Evolutionary conservation across 2,329 filamentous ascomycete genomes (phyloP), one percentile per base, ranked within the genome.

Genomic region (Fusarium verrucosum): DNA sequence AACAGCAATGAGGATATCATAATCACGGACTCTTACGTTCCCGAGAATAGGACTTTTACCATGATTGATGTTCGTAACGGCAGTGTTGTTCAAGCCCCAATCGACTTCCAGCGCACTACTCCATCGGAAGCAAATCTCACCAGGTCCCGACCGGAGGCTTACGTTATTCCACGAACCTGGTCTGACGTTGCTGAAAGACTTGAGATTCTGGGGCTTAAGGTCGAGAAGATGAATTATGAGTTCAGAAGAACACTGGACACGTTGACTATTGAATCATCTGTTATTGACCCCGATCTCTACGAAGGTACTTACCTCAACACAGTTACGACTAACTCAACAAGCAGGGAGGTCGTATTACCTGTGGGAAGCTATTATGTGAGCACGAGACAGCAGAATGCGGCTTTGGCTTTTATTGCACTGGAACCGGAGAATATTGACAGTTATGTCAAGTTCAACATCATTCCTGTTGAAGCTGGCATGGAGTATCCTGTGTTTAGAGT

Each of bases 391-490:
- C 47, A 63, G 9, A 63, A 63, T 22, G 58, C 60, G 0, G 60
- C 58, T 3, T 38, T 63, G 10, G 59, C 53, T 0, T 59, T 63
- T 0, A 53, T 59, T 13, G 40, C 58, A 1, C 32, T 63, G 0
- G 60, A 63, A 22, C 60, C 58, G 0, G 59, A 63, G 35, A 63
- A 53, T 4, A 58, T 59, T 8, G 60, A 59, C 10, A 63, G 53
- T 13, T 63, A 59, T 17, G 58, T 63, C 14, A 43, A 28, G 14
- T 63, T 63, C 14, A 47, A 47, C 4, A 45, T 63, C 2, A 58
- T 63, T 16, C 58, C 51, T 2, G 44, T 63, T 0, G 22, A 51
- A 5, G 28, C 36, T 2, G 59, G 51, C 0, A 52, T 46, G 51
- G 59, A 63, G 9, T 63, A 63, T 14, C 58, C 59, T 5, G 23